Base-by-base conservation (phyloP, 2,329 filamentous ascomycete genomes). In the Aspergillus felis region DNA sequence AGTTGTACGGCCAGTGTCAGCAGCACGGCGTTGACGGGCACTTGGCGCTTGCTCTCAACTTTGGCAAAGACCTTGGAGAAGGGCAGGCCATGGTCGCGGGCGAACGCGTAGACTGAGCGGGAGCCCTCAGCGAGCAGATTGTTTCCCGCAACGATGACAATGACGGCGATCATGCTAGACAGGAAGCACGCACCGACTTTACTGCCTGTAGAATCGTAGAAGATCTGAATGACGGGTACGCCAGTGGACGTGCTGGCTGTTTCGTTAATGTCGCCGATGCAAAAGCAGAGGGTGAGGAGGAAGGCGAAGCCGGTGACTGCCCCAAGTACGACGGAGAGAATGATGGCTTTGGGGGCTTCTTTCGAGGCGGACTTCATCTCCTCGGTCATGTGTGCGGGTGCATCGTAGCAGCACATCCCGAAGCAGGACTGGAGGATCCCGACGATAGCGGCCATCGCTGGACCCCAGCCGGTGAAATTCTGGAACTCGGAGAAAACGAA, bases 401-500 rank as follows among this genome's bases (percentile, higher is more conserved):
- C 76, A 57, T 82, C 79, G 57, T 80, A 75, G 60, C 68, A 70
- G 51, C 79, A 82, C 81, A 84, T 82, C 29, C 80, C 81, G 56
- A 83, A 83, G 0, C 78, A 79, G 47, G 79, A 76, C 62, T 84
- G 81, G 5, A 84, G 64, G 12, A 84, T 76, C 2, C 82, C 82
- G 22, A 85, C 69, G 29, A 84, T 78, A 0, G 81, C 79, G 4
- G 79, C 75, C 69, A 83, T 84, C 0, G 76, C 72, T 9, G 74
- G 70, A 3, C 75, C 76, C 66, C 81, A 84, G 2, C 83, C 83
- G 0, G 81, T 81, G 42, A 77, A 74, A 59, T 84, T 84, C 54
- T 83, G 78, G 58, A 84, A 84, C 27, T 82, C 78, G 17, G 66
- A 64, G 64, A 84, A 85, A 8, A 85, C 83, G 61, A 84, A 85